A percentile compares a stretch with the other conserved stretches of the same genome.
Conservation (phyloP, 495 filamentous ascomycete species). For the Aspergillus baeticus region DNA sequence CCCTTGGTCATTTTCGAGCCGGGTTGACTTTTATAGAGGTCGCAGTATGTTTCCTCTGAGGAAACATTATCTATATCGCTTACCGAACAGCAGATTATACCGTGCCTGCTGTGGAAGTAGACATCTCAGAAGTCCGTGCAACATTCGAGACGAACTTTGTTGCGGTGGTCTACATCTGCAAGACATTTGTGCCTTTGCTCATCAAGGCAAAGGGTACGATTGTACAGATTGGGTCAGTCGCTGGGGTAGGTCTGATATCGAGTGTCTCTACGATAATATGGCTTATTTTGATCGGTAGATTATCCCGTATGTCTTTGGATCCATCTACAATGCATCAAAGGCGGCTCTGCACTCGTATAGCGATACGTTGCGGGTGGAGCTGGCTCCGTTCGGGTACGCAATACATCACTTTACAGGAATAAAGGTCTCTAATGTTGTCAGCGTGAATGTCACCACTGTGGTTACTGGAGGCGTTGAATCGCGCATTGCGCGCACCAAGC, state of each 20-base stretch:
- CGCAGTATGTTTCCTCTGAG: conserved; percentile 31
- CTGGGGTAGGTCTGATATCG: conserved; percentile 36
- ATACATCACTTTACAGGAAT: no score
- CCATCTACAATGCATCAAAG: conserved; percentile 63
- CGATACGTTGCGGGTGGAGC: conserved; percentile 58
- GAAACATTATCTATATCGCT: background rate
- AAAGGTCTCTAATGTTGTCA: no score
- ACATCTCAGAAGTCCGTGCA: conserved; percentile 47
- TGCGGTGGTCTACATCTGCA: conserved; percentile 58
- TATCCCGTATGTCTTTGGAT: conserved; percentile 56
- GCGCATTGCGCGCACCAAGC: conserved; percentile 53
- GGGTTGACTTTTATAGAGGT: conserved; percentile 27
- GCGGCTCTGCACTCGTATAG: conserved; percentile 61
- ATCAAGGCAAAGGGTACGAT: conserved; percentile 60
- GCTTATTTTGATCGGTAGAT: conserved; percentile 22
- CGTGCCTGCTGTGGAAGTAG: conserved; percentile 58
- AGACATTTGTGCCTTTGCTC: conserved; percentile 56
- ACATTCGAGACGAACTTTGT: conserved; percentile 62
- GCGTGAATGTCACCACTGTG: conserved; percentile 54
- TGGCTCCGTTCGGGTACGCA: conserved; percentile 45
- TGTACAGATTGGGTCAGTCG: conserved; percentile 59
- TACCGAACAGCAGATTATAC: conserved; percentile 48
- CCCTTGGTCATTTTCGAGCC: background rate
- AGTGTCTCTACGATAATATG: no score
- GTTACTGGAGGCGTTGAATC: conserved; percentile 63